These are phyloP conservation scores for Citrullus amarus DNA, from an alignment of 306 rosid species.

Conservation along the genomic window DNA sequence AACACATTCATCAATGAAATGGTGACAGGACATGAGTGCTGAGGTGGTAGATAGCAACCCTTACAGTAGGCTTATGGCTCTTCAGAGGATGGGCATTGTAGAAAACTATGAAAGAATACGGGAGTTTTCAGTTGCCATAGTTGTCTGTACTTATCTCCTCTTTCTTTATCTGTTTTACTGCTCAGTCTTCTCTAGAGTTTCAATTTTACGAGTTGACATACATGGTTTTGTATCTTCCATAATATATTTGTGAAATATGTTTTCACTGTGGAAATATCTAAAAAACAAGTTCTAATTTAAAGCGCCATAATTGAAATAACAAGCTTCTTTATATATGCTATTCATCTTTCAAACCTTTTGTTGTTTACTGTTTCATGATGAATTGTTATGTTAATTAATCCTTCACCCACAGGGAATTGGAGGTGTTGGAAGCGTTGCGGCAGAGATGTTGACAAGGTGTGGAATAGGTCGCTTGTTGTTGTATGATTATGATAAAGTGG, in stretches of 20 bases:
- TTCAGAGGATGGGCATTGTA: conserved; percentile 98
- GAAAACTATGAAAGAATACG: conserved; percentile 85
- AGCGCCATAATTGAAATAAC: neutral
- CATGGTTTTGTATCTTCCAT: neutral
- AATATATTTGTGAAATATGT: neutral
- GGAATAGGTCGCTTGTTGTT: conserved; percentile 95
- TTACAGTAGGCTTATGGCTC: conserved; percentile 97
- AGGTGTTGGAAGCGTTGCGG: conserved; percentile 98
- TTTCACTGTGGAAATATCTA: neutral
- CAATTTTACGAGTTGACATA: neutral
- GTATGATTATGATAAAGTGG: conserved; percentile 97
- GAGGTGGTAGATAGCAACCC: conserved; percentile 97
- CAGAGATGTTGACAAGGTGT: conserved; percentile 96
- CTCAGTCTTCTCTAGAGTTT: neutral
- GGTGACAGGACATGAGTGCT: conserved; percentile 87
- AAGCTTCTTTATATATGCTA: neutral
- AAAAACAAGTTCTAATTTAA: neutral
- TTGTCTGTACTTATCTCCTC: conserved; percentile 67
- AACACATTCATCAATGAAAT: conserved; percentile 2
- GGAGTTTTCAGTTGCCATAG: conserved; percentile 91
- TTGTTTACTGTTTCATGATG: neutral
- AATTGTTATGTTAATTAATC: neutral
- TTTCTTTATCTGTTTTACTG: conserved; percentile 3
- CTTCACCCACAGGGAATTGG: conserved; percentile 65
- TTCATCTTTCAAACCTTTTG: neutral